Base-by-base conservation (phyloP, 2,329 filamentous ascomycete genomes). In the Pestalotiopsis fici region DNA sequence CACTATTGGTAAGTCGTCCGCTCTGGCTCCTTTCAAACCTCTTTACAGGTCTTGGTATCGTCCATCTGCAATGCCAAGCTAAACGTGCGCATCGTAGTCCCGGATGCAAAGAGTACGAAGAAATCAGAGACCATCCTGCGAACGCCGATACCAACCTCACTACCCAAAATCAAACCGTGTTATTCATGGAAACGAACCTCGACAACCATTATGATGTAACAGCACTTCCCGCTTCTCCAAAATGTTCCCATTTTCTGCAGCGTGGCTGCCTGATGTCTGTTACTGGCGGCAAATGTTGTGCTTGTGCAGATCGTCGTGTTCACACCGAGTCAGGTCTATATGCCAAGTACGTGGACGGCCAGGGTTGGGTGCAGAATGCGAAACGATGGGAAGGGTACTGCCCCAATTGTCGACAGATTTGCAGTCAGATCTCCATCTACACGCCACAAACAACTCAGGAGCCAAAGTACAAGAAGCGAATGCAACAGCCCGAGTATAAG, bases 1-100 rank as follows among this genome's bases (percentile, higher is more conserved):
- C 68, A 68, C 59, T 71, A 72, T n/a, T 71, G 70, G 57, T 59
- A 35, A 59, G 57, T 25, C 3, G 9, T 57, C 18, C 15, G 27
- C 5, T 25, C 18, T 31, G 15, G 27, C 55, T 21, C 18, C 27
- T 57, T 23, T 57, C 55, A 35, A 2, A 35, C 11, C 5, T n/a
- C 31, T 35, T 7, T 11, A 1, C 31, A 35, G 7, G 5, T 35
- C 31, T 18, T 21, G 27, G 55, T 9, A 27, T 25, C 27, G 15
- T n/a, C 50, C 21, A 31, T 27, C 12, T 28, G 11, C 27, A 6
- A 66, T 66, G 7, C 50, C 43, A 15, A 25, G 27, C 55, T 57
- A 4, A 57, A 21, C 5, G 13, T 28, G 13, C 9, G 11, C 13
- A 57, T n/a, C 12, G 4, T 59, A 59, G 59, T 28, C 37, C 59